Evolutionary conservation across 306 rosid genomes (phyloP).

Genomic region (Canavalia ensiformis): DNA sequence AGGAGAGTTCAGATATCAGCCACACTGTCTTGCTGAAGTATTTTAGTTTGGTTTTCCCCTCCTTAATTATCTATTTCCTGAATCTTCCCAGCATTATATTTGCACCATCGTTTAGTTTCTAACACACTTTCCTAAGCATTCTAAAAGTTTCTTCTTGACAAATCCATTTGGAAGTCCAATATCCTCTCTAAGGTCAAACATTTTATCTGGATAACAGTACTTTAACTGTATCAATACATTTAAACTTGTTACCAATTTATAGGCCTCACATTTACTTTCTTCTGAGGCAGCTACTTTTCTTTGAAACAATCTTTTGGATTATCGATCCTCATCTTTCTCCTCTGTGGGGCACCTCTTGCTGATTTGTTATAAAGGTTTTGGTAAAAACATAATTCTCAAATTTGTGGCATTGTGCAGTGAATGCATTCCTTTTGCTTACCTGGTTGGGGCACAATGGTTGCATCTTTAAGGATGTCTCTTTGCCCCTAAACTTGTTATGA

Average conservation of each 20-base stretch:
- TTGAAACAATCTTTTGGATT: conserved; percentile 20
- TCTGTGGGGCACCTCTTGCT: neutral
- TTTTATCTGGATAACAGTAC: neutral
- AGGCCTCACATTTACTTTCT: neutral
- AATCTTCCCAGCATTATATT: conserved; percentile 9
- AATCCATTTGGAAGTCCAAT: conserved; percentile 31
- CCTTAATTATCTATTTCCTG: neutral
- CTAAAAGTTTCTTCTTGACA: conserved; percentile 4
- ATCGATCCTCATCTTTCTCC: neutral
- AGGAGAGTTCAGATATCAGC: conserved; percentile 10
- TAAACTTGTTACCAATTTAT: neutral
- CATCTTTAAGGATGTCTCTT: neutral
- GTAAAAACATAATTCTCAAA: neutral
- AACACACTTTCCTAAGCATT: conserved; percentile 9
- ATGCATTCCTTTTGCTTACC: neutral
- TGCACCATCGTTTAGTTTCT: conserved; percentile 11
- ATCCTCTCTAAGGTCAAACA: conserved; percentile 6
- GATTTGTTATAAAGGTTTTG: conserved; percentile 34
- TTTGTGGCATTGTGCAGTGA: neutral
- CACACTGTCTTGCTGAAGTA: conserved; percentile 14
- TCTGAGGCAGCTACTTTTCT: conserved; percentile 2
- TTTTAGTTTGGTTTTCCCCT: neutral
- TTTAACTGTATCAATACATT: neutral
- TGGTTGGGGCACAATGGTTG: conserved; percentile 14
- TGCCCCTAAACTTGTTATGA: conserved; percentile 6